Conservation (phyloP, 352 stramenopile genomes). For the Pythium brachiatum region DNA sequence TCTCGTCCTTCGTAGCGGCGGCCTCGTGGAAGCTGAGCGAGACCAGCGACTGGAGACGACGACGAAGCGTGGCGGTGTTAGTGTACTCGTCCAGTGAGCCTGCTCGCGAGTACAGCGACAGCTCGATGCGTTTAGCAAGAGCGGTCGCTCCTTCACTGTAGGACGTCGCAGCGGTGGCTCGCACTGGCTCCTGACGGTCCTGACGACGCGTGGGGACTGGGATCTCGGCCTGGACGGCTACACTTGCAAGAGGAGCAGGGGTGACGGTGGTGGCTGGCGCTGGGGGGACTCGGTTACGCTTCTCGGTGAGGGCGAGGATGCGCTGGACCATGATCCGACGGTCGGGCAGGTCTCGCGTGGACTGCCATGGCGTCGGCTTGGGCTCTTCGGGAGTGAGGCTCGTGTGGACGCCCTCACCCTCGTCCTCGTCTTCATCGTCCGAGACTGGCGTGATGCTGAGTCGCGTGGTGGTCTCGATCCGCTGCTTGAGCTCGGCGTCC, state of each 20-base stretch:
- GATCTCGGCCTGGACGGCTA: background rate
- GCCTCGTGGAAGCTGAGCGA: slow-evolving; percentile 69
- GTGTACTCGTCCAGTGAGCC: slow-evolving; percentile 65
- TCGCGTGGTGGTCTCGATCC: slow-evolving; percentile 9
- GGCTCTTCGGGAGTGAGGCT: slow-evolving; percentile 12
- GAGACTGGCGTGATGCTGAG: slow-evolving; percentile 19
- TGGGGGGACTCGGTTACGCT: slow-evolving; percentile 12
- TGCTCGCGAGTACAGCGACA: slow-evolving; percentile 69
- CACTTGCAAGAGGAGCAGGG: background rate
- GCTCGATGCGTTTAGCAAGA: slow-evolving; percentile 71
- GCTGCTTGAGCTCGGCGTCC: slow-evolving; percentile 27
- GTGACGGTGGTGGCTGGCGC: background rate
- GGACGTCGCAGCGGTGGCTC: slow-evolving; percentile 13
- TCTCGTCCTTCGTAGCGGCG: slow-evolving; percentile 29
- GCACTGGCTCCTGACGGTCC: background rate
- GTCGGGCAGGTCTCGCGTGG: slow-evolving; percentile 47
- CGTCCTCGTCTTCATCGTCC: slow-evolving; percentile 11
- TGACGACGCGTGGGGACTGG: slow-evolving; percentile 4
- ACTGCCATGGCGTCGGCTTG: slow-evolving; percentile 48
- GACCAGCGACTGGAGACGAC: slow-evolving; percentile 66
- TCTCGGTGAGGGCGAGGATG: slow-evolving; percentile 60
- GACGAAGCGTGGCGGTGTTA: slow-evolving; percentile 64
- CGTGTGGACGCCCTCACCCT: background rate
- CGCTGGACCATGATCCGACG: slow-evolving; percentile 69
- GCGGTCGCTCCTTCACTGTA: slow-evolving; percentile 28